Conservation (phyloP, 345 rosid genomes). For the Rhizophora mangle region DNA sequence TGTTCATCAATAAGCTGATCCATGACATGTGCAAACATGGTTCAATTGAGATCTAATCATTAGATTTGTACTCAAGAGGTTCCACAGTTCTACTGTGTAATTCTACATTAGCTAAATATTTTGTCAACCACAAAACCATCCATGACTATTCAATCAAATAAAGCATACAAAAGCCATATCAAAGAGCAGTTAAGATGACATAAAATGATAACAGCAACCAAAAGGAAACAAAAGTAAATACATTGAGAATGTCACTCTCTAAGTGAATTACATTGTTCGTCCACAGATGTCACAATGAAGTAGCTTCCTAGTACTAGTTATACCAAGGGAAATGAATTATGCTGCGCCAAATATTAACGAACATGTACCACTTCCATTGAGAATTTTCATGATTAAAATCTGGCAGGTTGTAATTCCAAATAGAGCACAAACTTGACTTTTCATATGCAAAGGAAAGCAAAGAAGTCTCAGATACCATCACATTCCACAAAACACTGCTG, state of each 20-base stretch:
- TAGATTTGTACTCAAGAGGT: no score
- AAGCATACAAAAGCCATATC: background rate
- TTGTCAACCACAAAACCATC: background rate
- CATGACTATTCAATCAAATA: background rate
- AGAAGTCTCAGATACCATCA: conserved; percentile 3
- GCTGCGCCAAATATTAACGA: background rate
- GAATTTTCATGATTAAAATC: conserved; percentile 8
- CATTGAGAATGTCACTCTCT: background rate
- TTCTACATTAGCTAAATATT: no score
- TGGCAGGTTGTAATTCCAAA: background rate
- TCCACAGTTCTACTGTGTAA: no score
- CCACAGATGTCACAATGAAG: conserved; percentile 1
- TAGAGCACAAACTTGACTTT: background rate
- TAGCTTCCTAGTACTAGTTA: background rate
- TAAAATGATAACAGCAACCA: background rate
- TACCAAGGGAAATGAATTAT: background rate
- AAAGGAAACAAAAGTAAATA: background rate
- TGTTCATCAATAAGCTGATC: background rate
- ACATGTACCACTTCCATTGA: background rate
- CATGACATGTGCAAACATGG: background rate
- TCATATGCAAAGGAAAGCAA: background rate
- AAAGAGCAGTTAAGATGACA: background rate
- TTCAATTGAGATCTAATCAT: no score
- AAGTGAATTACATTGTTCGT: background rate
- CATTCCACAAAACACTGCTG: background rate